phyloP scores from a whole-genome alignment of 495 filamentous ascomycete genomes.

The Copromyces sp. region DNA sequence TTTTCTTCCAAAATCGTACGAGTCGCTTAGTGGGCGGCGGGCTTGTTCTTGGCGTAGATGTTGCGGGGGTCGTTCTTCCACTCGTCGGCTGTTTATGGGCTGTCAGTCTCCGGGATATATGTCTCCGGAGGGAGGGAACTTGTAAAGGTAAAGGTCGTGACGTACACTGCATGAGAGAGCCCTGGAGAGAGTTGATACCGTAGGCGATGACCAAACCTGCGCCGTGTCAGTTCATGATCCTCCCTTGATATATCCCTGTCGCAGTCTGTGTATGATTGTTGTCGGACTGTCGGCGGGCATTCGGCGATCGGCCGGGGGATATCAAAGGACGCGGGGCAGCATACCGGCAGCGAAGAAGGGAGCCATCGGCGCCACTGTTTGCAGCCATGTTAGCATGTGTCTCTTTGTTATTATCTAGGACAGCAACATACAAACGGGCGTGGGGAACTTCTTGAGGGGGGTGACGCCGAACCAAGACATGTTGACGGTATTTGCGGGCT shows the following conservation, averaged over 20 bases:
- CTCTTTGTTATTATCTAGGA: conserved; percentile 14
- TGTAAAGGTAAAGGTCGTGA: conserved; percentile 15
- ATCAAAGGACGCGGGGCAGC: conserved; percentile 16
- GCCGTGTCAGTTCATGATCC: conserved; percentile 5
- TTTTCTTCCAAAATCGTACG: neutral
- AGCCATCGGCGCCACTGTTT: conserved; percentile 71
- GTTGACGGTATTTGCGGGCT: conserved; percentile 31
- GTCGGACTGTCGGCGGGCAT: neutral
- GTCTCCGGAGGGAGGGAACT: too few species aligned
- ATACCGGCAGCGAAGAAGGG: conserved; percentile 94
- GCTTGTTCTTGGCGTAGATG: conserved; percentile 50
- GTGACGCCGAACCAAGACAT: conserved; percentile 64
- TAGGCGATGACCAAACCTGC: conserved; percentile 74
- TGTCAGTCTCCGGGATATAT: neutral
- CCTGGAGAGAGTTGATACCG: conserved; percentile 72
- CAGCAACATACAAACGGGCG: conserved; percentile 63
- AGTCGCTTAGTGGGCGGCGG: conserved; percentile 29
- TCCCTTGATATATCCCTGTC: neutral
- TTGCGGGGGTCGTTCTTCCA: conserved; percentile 96
- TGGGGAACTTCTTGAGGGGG: conserved; percentile 79
- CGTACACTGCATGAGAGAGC: conserved; percentile 62
- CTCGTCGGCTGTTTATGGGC: conserved; percentile 55
- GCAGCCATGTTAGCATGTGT: conserved; percentile 14
- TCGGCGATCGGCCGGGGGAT: neutral
- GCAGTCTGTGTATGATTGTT: neutral